Evolutionary conservation across 768 basidiomycete species (phyloP).

Genomic region (Erythrobasidium yunnanense): DNA sequence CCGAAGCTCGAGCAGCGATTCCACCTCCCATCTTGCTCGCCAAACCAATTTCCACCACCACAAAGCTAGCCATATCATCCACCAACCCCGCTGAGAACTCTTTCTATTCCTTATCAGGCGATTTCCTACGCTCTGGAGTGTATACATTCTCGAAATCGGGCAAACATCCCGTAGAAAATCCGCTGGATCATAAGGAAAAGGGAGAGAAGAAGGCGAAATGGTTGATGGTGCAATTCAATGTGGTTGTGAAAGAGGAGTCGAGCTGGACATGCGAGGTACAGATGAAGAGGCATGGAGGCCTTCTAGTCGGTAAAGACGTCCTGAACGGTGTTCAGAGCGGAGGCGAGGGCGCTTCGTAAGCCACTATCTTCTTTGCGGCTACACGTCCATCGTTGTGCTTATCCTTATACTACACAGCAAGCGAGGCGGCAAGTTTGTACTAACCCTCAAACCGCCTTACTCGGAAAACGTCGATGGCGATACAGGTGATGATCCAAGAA

Average conservation of each 20-base stretch:
- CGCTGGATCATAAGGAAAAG: not conserved
- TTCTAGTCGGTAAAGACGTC: slow-evolving; percentile 2
- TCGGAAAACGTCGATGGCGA: no score
- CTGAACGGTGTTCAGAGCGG: slow-evolving; percentile 10
- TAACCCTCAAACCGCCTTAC: not conserved
- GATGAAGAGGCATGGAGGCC: slow-evolving; percentile 3
- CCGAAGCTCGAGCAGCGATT: not conserved
- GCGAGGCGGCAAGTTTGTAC: slow-evolving; percentile 6
- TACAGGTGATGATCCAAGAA: slow-evolving; percentile 8
- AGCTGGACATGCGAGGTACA: slow-evolving; percentile 16
- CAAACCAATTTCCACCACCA: not conserved
- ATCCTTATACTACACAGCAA: not conserved
- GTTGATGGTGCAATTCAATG: slow-evolving; percentile 20
- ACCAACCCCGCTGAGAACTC: not conserved
- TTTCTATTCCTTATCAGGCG: slow-evolving; percentile 13
- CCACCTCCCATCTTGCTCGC: not conserved
- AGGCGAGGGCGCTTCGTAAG: no score
- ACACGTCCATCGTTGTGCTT: no score
- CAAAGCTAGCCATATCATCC: not conserved
- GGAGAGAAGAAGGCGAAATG: not conserved
- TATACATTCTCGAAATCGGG: slow-evolving; percentile 13
- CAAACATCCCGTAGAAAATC: slow-evolving; percentile 9
- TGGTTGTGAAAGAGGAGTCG: slow-evolving; percentile 9
- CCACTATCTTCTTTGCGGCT: no score
- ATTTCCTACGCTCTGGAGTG: slow-evolving; percentile 17